phyloP scores from a whole-genome alignment of 495 filamentous ascomycete genomes.

The Penicillium silybi region DNA sequence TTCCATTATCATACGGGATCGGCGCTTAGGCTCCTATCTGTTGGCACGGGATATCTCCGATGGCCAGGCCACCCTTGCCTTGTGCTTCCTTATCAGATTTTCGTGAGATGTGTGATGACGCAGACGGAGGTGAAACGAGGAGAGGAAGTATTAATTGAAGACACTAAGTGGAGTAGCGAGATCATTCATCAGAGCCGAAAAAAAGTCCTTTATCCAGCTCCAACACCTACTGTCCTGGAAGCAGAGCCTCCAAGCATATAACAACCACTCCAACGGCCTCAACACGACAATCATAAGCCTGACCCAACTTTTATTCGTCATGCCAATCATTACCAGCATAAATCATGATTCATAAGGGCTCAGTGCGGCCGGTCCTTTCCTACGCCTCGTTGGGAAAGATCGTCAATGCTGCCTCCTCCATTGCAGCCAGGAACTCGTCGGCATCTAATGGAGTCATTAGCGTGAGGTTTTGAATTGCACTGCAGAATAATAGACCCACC shows the following conservation, averaged over 20 bases:
- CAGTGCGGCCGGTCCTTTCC: not conserved
- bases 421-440: conserved; percentile 27
- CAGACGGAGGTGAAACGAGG: not conserved
- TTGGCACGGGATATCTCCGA: too few species aligned
- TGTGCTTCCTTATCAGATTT: not conserved
- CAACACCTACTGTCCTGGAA: not conserved
- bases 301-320: conserved; percentile 15
- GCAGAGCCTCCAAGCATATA: not conserved
- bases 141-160: not conserved
- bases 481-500: conserved; percentile 21
- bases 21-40: too few species aligned
- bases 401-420: conserved; percentile 19
- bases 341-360: conserved; percentile 17
- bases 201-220: not conserved
- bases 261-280: not conserved
- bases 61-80: not conserved
- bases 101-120: not conserved
- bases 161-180: not conserved
- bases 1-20: not conserved
- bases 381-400: not conserved
- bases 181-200: not conserved
- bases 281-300: not conserved
- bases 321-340: conserved; percentile 19
- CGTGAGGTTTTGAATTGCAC: not conserved
- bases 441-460: conserved; percentile 27